phyloP scores from a whole-genome alignment of 768 basidiomycete species.

The Holtermannia corniformis region DNA sequence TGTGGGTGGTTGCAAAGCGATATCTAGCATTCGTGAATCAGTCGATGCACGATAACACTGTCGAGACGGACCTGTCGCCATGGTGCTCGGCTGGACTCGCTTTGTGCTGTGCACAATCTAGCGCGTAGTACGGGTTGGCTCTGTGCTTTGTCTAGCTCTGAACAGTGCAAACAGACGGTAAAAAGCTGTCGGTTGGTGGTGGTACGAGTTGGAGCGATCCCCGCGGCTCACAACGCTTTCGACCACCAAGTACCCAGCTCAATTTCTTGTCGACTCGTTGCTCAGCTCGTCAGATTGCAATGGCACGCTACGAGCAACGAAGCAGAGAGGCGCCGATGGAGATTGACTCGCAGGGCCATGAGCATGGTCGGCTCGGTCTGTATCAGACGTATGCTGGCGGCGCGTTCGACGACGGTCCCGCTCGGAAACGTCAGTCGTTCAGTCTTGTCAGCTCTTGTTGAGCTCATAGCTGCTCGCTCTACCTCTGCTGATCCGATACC shows the following conservation, averaged over 20 bases:
- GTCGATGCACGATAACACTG: too few relatives aligned
- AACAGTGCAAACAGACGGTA: too few relatives aligned
- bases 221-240: too few relatives aligned
- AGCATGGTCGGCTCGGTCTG: constrained; percentile 12
- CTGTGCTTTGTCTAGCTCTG: too few relatives aligned
- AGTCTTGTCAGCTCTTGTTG: not conserved
- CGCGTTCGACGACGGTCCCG: constrained; percentile 22
- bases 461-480: not conserved
- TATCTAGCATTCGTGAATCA: too few relatives aligned
- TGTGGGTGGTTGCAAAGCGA: constrained; percentile 52
- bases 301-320: constrained; percentile 13
- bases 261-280: too few relatives aligned
- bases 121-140: too few relatives aligned
- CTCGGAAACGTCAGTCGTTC: constrained; percentile 24
- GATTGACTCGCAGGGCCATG: constrained; percentile 16
- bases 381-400: constrained; percentile 8
- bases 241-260: too few relatives aligned
- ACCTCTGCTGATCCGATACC: not conserved
- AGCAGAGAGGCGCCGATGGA: constrained; percentile 32
- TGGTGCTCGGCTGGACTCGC: constrained; percentile 1
- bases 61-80: constrained; percentile 21
- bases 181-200: too few relatives aligned
- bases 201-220: too few relatives aligned
- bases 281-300: too few relatives aligned
- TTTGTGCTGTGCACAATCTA: too few relatives aligned